These are phyloP conservation scores for Coniophora puteana DNA, from an alignment of 1,284 basidiomycete species.

Conservation along the genomic window DNA sequence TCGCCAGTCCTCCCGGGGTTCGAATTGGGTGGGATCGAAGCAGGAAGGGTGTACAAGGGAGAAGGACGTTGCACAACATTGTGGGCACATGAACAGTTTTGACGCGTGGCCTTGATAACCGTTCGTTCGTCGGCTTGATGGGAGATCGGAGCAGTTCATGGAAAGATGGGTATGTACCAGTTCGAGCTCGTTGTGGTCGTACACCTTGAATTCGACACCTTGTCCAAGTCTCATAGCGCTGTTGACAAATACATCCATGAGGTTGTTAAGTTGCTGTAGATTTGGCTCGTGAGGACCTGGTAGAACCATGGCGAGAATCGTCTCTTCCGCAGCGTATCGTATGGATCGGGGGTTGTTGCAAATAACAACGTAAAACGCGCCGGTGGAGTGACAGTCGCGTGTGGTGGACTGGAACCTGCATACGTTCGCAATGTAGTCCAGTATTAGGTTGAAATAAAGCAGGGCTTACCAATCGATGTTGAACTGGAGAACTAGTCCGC, in stretches of 20 bases:
- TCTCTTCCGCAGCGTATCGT: not conserved
- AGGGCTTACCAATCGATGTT: not conserved
- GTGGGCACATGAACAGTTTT: conserved; percentile 1
- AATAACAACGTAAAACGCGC: not conserved
- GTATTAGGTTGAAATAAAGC: no score
- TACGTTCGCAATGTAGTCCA: no score
- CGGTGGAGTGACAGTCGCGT: not conserved
- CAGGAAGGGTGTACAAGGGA: not conserved
- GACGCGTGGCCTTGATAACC: not conserved
- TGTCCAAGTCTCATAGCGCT: not conserved
- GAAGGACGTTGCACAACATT: conserved; percentile 1
- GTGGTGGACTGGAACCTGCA: not conserved
- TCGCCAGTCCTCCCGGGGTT: no score
- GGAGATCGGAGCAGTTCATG: no score
- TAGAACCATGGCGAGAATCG: not conserved
- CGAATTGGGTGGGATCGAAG: no score
- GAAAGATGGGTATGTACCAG: not conserved
- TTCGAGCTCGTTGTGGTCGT: not conserved
- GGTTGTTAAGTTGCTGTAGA: not conserved
- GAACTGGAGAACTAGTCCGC: not conserved
- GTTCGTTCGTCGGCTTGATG: no score
- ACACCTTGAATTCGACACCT: not conserved
- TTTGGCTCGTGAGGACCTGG: not conserved
- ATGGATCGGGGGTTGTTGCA: not conserved
- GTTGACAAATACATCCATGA: not conserved